phyloP scores from a whole-genome alignment of 2,329 filamentous ascomycete genomes.

The Venturia carpophila region DNA sequence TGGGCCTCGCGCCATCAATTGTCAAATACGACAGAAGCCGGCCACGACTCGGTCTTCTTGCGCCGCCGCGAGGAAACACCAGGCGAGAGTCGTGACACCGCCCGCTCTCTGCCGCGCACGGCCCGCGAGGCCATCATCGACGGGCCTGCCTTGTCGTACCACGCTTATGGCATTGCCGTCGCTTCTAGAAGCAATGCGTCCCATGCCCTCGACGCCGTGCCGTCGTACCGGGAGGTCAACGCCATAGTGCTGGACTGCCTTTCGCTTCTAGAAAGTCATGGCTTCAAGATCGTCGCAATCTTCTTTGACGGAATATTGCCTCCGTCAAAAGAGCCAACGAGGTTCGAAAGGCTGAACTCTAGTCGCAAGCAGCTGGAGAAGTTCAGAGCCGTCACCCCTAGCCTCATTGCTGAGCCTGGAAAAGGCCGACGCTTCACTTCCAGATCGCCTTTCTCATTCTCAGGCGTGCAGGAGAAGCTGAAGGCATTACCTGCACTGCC shows the following conservation, averaged over 20 bases:
- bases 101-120: neutral
- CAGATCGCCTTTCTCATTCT: slow-evolving; percentile 7
- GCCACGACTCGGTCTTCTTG: neutral
- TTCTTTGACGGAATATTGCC: slow-evolving; percentile 19
- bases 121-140: slow-evolving; percentile 16
- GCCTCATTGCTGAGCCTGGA: slow-evolving; percentile 1
- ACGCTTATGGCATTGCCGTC: slow-evolving; percentile 15
- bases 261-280: slow-evolving; percentile 4
- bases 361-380: slow-evolving; percentile 10
- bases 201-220: slow-evolving; percentile 14
- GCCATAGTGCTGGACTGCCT: slow-evolving; percentile 1
- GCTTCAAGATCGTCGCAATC: slow-evolving; percentile 11
- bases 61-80: neutral
- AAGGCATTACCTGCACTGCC: slow-evolving; percentile 13
- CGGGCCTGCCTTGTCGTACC: slow-evolving; percentile 19
- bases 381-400: neutral
- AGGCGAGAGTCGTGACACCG: neutral
- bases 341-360: slow-evolving; percentile 9
- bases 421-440: neutral
- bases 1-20: neutral
- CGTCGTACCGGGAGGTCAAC: slow-evolving; percentile 12
- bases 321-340: slow-evolving; percentile 1
- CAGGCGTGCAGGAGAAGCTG: neutral
- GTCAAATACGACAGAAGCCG: neutral
- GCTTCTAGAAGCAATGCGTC: neutral